Evolutionary conservation across 2,329 filamentous ascomycete genomes (phyloP), one percentile per base, ranked within the genome.

Genomic region (Colletotrichum nymphaeae): DNA sequence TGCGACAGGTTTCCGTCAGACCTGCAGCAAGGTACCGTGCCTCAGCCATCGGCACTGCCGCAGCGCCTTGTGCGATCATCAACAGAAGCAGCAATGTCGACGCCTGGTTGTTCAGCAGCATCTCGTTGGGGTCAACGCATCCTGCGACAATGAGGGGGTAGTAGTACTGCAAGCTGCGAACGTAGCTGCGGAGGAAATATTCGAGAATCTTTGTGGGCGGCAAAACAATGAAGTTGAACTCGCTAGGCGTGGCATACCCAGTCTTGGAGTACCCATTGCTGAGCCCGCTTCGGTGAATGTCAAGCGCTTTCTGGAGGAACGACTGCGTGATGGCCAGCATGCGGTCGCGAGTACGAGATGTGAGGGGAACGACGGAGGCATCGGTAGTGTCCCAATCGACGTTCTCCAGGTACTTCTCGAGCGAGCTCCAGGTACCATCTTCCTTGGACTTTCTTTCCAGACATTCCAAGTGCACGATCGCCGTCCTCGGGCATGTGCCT

Each of bases 31-130:
- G 84, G 79, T 89, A 91, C 53, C 91, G 86, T 2, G 92, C 91
- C 81, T 93, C 92, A 1, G 89, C 84, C 52, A 89, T 91, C 4
- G 91, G 89, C 63, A 93, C 89, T n/a, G 88, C 87, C 69, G 91
- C 90, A 11, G 92, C 92, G 19, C 92, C 92, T 77, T 93, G 91
- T 1, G 92, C 92, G 68, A 94, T 92, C 92, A 94, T 93, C 79
- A 94, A 87, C 26, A 94, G 84, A 1, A 94, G 87, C 14, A 94
- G 83, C 35, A 94, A 81, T 49, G 90, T 92, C 0, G 91, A 90
- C 1, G 91, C 89, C 75, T 91, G 89, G 77, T 91, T 92, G 77
- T 92, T 91, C 76, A 89, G 86, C 79, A 94, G 87, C 81, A 93
- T 86, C 78, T 92, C 89, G 75, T 93, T 93, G 8, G 91, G 88